Percentiles rank a stretch among this genome's conserved stretches.
These are phyloP conservation scores for Penicillium canescens DNA, from an alignment of 495 filamentous ascomycete genomes.

Conservation along the genomic window DNA sequence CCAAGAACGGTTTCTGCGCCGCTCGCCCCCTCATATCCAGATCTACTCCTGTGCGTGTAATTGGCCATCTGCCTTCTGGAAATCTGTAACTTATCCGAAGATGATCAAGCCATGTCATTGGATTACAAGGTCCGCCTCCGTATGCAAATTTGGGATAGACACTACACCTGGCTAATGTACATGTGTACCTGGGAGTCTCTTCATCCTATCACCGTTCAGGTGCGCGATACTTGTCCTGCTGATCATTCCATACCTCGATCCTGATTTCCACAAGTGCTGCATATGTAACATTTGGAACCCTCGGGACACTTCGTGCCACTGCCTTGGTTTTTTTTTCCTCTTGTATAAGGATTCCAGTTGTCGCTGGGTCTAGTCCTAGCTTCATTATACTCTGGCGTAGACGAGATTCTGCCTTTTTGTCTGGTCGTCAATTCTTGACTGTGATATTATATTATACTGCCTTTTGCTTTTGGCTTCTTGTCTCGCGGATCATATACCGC, in stretches of 20 bases:
- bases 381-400: conserved; percentile 23
- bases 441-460: conserved; percentile 8
- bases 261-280: conserved; percentile 6
- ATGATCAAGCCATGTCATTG: conserved; percentile 16
- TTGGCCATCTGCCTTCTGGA: conserved; percentile 14
- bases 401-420: conserved; percentile 19
- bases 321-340: neutral
- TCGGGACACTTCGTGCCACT: conserved; percentile 8
- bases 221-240: conserved; percentile 4
- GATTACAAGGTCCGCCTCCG: conserved; percentile 8
- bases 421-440: conserved; percentile 9
- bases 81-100: conserved; percentile 14
- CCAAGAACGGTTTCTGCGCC: conserved; percentile 15
- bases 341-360: conserved; percentile 20
- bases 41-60: conserved; percentile 10
- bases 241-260: conserved; percentile 8
- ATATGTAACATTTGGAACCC: conserved; percentile 18
- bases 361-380: conserved; percentile 10
- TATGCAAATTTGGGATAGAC: conserved; percentile 2
- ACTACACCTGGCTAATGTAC: neutral
- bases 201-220: conserved; percentile 1
- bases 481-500: conserved; percentile 5
- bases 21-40: conserved; percentile 9
- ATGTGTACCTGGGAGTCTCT: neutral
- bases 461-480: conserved; percentile 11